Evolutionary conservation across 768 basidiomycete species (phyloP), one percentile per base, ranked within the genome.

Genomic region (Lentinula edodes): DNA sequence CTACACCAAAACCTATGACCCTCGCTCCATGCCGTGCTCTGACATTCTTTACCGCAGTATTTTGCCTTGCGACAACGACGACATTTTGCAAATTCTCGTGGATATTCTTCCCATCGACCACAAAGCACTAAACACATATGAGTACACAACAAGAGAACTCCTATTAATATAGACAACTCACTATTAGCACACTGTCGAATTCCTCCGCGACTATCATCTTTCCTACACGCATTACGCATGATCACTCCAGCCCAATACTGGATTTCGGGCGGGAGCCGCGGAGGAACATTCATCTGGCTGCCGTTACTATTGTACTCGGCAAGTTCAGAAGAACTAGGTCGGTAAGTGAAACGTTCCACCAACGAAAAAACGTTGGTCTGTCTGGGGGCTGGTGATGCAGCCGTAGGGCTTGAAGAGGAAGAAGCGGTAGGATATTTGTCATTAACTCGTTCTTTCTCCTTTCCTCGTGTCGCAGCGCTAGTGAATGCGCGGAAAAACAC

Each of bases 161-260:
- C 28, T 54, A 32, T 39, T 39, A 36, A 57, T 46, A 50, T 23
- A 9, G 62, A 28, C 38, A 4, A 82, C 88, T 72, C 65, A 91
- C 90, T 98, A 71, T 97, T 97, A 0, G 97, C 97, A 78, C 97
- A 99, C 73, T 98, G 97, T 60, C 97, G 76, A 64, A 98, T 95
- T 10, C 97, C 97, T 57, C 95, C 95, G 39, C 88, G 77, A 53
- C 81, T 86, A 64, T 98, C 96, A 67, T 98, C 97, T 77, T 99
- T 98, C 71, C 96, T 80, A 75, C 97, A 99, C 12, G 97, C 97
- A 72, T 99, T 99, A 57, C 97, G 83, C 97, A 98, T 99, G 69
- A 98, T 97, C n/a, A 98, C 96, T 2, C 95, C 94, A 0, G 96
- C 97, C 97, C 97, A 98, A 68, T 98, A 97, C 73, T 97, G 93